phyloP scores from a whole-genome alignment of 2,329 filamentous ascomycete genomes.

The Proliferodiscus dingleyae region DNA sequence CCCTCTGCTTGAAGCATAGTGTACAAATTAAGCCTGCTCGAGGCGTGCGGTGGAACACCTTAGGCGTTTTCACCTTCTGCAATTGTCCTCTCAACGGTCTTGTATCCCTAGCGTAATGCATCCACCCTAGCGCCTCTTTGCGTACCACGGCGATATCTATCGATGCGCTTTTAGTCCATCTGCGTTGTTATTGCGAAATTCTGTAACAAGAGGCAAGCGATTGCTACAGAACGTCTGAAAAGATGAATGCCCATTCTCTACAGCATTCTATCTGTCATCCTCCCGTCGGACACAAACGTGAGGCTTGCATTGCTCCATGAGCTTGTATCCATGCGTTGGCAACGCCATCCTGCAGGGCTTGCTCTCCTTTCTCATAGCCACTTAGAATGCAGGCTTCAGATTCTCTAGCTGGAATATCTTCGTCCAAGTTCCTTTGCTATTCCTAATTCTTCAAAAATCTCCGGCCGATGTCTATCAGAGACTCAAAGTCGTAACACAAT shows the following conservation, averaged over 20 bases:
- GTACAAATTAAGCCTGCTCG: constrained; percentile 19
- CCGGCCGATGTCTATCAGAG: too few species aligned
- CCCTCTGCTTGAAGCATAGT: constrained; percentile 11
- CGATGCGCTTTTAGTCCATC: background rate
- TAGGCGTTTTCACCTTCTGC: constrained; percentile 7
- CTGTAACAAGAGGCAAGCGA: constrained; percentile 19
- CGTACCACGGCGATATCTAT: constrained; percentile 1
- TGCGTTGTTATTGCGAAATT: constrained; percentile 6
- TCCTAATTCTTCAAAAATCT: constrained; percentile 26
- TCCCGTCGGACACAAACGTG: constrained; percentile 25
- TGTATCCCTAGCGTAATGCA: constrained; percentile 17
- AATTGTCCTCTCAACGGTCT: constrained; percentile 1
- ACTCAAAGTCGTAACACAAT: constrained; percentile 25
- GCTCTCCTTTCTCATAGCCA: constrained; percentile 20
- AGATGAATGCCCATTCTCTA: constrained; percentile 10
- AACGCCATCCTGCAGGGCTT: constrained; percentile 27
- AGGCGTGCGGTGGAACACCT: constrained; percentile 26
- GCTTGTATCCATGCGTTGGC: constrained; percentile 30
- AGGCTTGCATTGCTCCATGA: constrained; percentile 23
- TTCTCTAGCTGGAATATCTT: constrained; percentile 28
- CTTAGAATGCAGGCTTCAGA: constrained; percentile 15
- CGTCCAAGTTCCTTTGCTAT: constrained; percentile 28
- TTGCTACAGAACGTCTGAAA: constrained; percentile 23
- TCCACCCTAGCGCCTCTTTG: constrained; percentile 4
- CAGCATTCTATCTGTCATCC: constrained; percentile 18